These are phyloP conservation scores for Eucalyptus regnans DNA, from an alignment of 345 rosid species.

Conservation along the genomic window DNA sequence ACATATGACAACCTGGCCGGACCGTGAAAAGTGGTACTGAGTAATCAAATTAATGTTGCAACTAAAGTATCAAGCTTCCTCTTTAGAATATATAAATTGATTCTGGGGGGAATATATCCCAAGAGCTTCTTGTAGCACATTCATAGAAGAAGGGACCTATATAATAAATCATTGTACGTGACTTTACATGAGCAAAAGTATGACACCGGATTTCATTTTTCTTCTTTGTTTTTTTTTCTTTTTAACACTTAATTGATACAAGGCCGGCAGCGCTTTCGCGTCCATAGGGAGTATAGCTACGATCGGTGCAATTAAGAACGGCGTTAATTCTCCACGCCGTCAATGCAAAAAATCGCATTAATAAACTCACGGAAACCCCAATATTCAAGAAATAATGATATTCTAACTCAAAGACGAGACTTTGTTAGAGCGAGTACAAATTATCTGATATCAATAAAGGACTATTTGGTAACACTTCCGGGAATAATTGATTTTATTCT, in stretches of 20 bases:
- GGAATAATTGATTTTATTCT: fast-evolving
- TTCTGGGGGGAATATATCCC: neutral
- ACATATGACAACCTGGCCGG: neutral
- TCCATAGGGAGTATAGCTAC: neutral
- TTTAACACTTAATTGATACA: neutral
- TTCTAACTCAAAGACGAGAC: neutral
- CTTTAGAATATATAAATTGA: neutral
- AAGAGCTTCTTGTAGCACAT: neutral
- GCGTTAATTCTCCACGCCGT: neutral
- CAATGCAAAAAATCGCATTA: neutral
- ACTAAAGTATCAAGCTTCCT: neutral
- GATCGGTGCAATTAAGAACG: neutral
- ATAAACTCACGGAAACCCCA: neutral
- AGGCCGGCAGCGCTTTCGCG: neutral
- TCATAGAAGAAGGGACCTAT: neutral
- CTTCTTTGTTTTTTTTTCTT: neutral
- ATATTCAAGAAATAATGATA: neutral
- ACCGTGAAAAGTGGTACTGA: neutral
- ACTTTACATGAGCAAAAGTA: neutral
- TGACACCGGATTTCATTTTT: neutral
- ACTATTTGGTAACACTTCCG: fast-evolving
- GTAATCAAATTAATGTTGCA: neutral
- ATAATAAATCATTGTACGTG: neutral
- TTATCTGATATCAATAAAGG: neutral
- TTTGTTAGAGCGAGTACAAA: neutral